These are phyloP conservation scores for Fusarium dlaminii DNA, from an alignment of 2,329 filamentous ascomycete species.

Conservation along the genomic window DNA sequence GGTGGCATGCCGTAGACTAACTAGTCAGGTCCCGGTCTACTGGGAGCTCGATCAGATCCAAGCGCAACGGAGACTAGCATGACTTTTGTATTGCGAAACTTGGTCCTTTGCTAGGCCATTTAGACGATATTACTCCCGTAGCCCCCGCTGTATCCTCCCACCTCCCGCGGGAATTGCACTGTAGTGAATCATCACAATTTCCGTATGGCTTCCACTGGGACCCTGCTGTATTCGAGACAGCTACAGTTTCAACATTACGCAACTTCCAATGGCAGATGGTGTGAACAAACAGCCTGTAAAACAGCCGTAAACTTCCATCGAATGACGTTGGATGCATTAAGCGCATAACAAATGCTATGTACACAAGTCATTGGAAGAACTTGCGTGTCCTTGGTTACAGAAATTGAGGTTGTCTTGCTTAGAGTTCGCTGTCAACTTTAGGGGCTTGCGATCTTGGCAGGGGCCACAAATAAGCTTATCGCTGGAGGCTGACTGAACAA, in stretches of 20 bases:
- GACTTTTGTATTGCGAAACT: not conserved
- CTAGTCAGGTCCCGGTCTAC: not conserved
- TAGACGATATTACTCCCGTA: not conserved
- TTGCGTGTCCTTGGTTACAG: not conserved
- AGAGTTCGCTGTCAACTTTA: not conserved
- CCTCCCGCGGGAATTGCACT: not conserved
- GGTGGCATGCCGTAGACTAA: not conserved
- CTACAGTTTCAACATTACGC: not conserved
- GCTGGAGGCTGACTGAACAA: not conserved
- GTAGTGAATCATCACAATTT: not conserved
- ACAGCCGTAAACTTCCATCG: not conserved
- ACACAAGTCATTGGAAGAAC: not conserved
- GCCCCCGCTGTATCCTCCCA: not conserved
- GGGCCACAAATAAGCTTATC: constrained; percentile 11
- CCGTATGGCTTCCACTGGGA: not conserved
- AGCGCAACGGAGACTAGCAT: not conserved
- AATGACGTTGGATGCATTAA: not conserved
- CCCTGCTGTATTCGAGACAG: not conserved
- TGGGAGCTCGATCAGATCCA: not conserved
- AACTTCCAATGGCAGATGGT: not conserved
- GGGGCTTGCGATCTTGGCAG: constrained; percentile 1
- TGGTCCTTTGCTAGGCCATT: not conserved
- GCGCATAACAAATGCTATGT: not conserved
- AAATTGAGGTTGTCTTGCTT: not conserved
- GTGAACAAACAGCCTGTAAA: not conserved